These are phyloP conservation scores for Polysphondylium violaceum DNA, from an alignment of 78 protist genomes.

Conservation along the genomic window DNA sequence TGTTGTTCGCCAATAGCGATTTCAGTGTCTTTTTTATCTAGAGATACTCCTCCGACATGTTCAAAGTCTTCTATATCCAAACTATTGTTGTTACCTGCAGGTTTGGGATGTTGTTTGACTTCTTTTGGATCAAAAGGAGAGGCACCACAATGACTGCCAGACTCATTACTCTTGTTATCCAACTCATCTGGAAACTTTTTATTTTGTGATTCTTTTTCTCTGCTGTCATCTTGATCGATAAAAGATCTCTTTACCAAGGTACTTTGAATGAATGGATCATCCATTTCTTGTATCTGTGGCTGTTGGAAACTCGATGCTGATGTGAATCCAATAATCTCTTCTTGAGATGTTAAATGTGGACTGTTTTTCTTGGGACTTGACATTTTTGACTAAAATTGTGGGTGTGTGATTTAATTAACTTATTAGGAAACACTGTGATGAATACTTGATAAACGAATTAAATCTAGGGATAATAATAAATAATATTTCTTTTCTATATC, in stretches of 20 bases:
- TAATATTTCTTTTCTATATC: too few species aligned
- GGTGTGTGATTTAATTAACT: too few species aligned
- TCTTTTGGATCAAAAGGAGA: conserved; percentile 27
- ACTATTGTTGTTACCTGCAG: conserved; percentile 25
- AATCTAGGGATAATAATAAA: too few species aligned
- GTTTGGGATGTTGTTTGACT: background rate
- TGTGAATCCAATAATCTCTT: too few species aligned
- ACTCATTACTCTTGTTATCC: conserved; percentile 12
- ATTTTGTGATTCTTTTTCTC: background rate
- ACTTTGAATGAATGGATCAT: background rate
- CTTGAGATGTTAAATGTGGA: too few species aligned
- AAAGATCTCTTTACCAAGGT: conserved; percentile 3
- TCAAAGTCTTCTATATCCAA: background rate
- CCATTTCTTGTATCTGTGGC: too few species aligned
- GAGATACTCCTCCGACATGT: background rate
- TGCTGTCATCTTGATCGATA: background rate
- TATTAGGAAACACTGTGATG: too few species aligned
- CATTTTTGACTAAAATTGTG: too few species aligned
- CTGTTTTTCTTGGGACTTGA: too few species aligned
- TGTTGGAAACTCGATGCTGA: too few species aligned
- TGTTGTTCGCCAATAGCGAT: too few species aligned
- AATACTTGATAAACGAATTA: too few species aligned
- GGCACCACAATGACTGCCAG: conserved; percentile 12
- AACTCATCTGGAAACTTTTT: background rate
- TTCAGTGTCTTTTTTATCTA: background rate